Conservation (phyloP, 345 rosid genomes). For the Sonneratia alba region DNA sequence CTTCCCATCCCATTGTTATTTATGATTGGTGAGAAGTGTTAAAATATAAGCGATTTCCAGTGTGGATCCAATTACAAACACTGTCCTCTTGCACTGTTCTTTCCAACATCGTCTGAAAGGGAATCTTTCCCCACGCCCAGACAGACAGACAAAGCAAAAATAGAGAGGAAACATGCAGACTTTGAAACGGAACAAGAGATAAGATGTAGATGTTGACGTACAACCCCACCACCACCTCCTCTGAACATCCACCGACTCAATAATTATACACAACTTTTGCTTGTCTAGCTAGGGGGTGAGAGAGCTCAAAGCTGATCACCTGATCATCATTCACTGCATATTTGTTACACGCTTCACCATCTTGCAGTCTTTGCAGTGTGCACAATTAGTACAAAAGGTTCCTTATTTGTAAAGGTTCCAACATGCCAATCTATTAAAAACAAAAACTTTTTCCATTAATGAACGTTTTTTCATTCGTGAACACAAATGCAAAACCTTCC, state of each 20-base stretch:
- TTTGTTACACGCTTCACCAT: too few relatives aligned
- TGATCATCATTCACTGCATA: too few relatives aligned
- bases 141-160: background rate
- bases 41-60: slow-evolving; percentile 3
- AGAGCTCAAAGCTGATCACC: too few relatives aligned
- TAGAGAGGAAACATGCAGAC: background rate
- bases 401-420: too few relatives aligned
- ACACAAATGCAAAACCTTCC: too few relatives aligned
- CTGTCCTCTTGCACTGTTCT: slow-evolving; percentile 13
- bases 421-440: too few relatives aligned
- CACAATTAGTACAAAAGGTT: too few relatives aligned
- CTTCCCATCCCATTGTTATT: background rate
- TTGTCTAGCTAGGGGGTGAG: too few relatives aligned
- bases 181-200: slow-evolving; percentile 8
- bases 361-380: too few relatives aligned
- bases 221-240: slow-evolving; percentile 6
- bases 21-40: background rate
- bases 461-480: too few relatives aligned
- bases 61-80: slow-evolving; percentile 10
- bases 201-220: background rate
- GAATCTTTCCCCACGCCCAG: slow-evolving; percentile 10
- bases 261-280: slow-evolving; percentile 7
- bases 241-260: slow-evolving; percentile 7
- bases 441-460: too few relatives aligned
- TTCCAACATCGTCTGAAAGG: slow-evolving; percentile 31